Base-by-base conservation (phyloP, 2,329 filamentous ascomycete genomes). In the Pseudogymnoascus sp. region DNA sequence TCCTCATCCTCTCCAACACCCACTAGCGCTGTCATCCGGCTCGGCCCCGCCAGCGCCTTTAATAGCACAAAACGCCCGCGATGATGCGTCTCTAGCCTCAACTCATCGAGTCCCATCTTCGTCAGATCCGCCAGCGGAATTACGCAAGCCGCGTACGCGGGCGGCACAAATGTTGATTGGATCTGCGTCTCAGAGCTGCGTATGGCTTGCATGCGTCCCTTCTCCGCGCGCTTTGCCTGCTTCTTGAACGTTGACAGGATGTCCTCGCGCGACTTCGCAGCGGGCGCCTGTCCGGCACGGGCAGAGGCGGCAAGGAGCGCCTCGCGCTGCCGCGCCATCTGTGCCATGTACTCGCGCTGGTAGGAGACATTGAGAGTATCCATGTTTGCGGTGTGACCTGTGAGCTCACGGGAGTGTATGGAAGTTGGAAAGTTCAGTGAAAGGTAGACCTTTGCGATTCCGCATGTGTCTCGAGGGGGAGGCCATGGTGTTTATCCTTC, bases 61-160 rank as follows among this genome's bases (percentile, higher is more conserved):
- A 65, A 43, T 22, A 75, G 28, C 6, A 75, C 59, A 18, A 75
- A 58, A 39, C 71, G 74, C 2, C 71, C 75, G 14, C 74, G 70
- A 67, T 78, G 75, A 65, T 77, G 75, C 14, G 69, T 76, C 63
- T 77, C 73, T 28, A 76, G 67, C 14, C 35, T 50, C 7, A 78
- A 70, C 28, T 73, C 65, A 22, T 63, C 64, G 3, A 65, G 14
- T 14, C 58, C 33, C 58, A 67, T 65, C 8, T 62, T 61, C 38
- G 64, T 66, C 41, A 74, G 62, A 11, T 63, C 64, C n/a, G 63
- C 6, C 30, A 65, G 14, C 9, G 41, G 47, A 35, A 59, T 18
- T 18, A 22, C 60, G n/a, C 64, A 66, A 6, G 65, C 62, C 4
- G 60, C 54, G 20, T 66, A 66, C n/a, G 61, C 41, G 6, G 18